Base-by-base conservation (phyloP, 768 basidiomycete genomes). In the Boletus sp. region DNA sequence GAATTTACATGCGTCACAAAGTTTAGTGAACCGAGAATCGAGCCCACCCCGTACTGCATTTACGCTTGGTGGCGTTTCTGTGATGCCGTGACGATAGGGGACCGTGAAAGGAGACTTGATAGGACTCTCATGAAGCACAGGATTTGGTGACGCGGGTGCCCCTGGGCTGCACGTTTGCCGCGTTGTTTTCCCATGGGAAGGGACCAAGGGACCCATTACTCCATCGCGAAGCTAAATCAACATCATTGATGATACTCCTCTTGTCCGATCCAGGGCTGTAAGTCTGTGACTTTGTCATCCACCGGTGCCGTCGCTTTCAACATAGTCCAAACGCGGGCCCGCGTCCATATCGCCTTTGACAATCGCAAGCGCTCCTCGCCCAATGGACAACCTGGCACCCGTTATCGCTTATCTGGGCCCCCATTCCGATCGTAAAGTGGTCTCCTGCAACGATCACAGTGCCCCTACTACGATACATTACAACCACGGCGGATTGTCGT, bases 401-500 rank as follows among this genome's bases (percentile, higher is more conserved):
- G 38, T 51, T 45, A 54, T 7, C n/a, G 10, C 39, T 53, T 52
- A 57, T 61, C 53, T 50, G 33, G 25, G 38, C 46, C 44, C 42
- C 47, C 50, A 48, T 34, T 41, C 9, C 37, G 57, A 56, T 62
- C 49, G 41, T 49, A 52, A 52, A 48, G 51, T 14, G 47, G 44
- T 32, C 44, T 41, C 48, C 50, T 50, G 37, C 32, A 54, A 35
- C 56, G 42, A 56, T 64, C 43, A 47, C 44, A 14, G 44, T 41
- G 47, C 33, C 27, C 17, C 48, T 47, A 42, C 40, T 60, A 45
- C 37, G 27, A 47, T 46, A 55, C 45, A 64, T 56, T 53, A 64
- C 42, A 47, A 17, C 34, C 65, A 68, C 51, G 55, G 65, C 44
- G 49, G 43, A 57, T 44, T 40, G 56, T 58, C 63, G 64, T 66